These are phyloP conservation scores for Sanghuangporus sanghuang DNA, from an alignment of 1,284 basidiomycete species.

Conservation along the genomic window DNA sequence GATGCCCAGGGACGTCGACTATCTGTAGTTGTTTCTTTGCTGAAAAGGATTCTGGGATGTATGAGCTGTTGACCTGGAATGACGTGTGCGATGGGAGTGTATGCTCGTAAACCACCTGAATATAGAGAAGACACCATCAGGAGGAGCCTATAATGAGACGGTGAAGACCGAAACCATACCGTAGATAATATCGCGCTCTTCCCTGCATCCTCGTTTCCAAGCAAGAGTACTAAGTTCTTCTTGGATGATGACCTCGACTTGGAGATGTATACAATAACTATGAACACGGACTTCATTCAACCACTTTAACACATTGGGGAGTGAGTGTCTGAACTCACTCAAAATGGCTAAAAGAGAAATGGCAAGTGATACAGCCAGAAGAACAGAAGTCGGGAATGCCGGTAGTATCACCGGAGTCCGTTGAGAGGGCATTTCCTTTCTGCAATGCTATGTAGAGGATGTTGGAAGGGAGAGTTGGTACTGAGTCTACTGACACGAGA, in stretches of 20 bases:
- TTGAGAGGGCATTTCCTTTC: background rate
- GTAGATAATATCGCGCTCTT: slow-evolving; percentile 66
- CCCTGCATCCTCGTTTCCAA: slow-evolving; percentile 67
- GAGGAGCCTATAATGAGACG: slow-evolving; percentile 13
- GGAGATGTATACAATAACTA: slow-evolving; percentile 33
- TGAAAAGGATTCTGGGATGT: slow-evolving; percentile 35
- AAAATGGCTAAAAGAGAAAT: slow-evolving; percentile 27
- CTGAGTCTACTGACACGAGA: background rate
- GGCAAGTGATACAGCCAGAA: slow-evolving; percentile 27
- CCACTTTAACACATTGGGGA: background rate
- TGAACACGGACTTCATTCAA: background rate
- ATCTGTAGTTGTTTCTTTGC: slow-evolving; percentile 41
- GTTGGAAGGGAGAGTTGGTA: background rate
- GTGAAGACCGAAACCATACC: slow-evolving; percentile 31
- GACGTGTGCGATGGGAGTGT: slow-evolving; percentile 67
- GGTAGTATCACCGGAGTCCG: slow-evolving; percentile 19
- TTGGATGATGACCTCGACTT: slow-evolving; percentile 39
- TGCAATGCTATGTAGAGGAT: background rate
- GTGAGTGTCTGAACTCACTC: slow-evolving; percentile 9
- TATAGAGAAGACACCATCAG: background rate
- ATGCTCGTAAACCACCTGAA: slow-evolving; percentile 58
- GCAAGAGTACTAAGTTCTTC: slow-evolving; percentile 56
- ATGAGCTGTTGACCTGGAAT: slow-evolving; percentile 60
- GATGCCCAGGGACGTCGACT: slow-evolving; percentile 75
- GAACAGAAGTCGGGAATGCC: slow-evolving; percentile 24